phyloP scores from a whole-genome alignment of 1,284 basidiomycete genomes.

The Fomitiporia mediterranea region DNA sequence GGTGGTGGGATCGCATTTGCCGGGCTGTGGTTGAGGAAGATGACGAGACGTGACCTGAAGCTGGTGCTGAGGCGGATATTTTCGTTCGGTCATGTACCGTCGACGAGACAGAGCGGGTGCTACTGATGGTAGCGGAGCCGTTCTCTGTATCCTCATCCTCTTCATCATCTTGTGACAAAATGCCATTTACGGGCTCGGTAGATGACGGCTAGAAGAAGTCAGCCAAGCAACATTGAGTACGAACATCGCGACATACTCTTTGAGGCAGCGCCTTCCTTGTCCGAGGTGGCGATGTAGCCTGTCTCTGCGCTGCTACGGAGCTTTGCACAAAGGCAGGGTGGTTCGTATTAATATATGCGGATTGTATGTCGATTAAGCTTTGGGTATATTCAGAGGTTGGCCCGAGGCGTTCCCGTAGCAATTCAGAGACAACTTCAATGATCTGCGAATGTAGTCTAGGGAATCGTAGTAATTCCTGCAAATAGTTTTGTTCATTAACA shows the following conservation, averaged over 20 bases:
- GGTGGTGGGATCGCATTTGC: conserved; percentile 19
- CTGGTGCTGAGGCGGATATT: conserved; percentile 20
- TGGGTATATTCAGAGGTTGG: conserved; percentile 97
- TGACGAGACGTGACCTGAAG: conserved; percentile 21
- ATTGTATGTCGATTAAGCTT: conserved; percentile 95
- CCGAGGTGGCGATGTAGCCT: conserved; percentile 37
- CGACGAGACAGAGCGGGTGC: conserved; percentile 75
- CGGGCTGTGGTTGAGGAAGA: conserved; percentile 17
- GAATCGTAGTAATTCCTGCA: conserved; percentile 94
- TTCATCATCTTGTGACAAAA: conserved; percentile 44
- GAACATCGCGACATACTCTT: conserved; percentile 42
- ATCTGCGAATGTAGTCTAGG: conserved; percentile 90
- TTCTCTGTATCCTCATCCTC: conserved; percentile 57
- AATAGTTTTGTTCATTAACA: background rate
- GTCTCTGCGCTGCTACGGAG: conserved; percentile 50
- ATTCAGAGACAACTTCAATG: conserved; percentile 96
- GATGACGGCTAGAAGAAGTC: conserved; percentile 44
- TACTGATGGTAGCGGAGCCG: conserved; percentile 50
- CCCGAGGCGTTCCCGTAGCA: conserved; percentile 90
- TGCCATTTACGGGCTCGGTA: conserved; percentile 52
- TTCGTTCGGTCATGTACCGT: conserved; percentile 67
- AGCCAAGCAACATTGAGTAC: background rate
- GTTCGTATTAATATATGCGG: conserved; percentile 99
- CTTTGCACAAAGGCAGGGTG: conserved; percentile 86
- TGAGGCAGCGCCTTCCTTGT: conserved; percentile 40